Percentiles rank a stretch among this genome's conserved stretches.
Evolutionary conservation across 2,329 filamentous ascomycete species (phyloP).

Genomic region (Ophiocordyceps camponoti-rufipedis): DNA sequence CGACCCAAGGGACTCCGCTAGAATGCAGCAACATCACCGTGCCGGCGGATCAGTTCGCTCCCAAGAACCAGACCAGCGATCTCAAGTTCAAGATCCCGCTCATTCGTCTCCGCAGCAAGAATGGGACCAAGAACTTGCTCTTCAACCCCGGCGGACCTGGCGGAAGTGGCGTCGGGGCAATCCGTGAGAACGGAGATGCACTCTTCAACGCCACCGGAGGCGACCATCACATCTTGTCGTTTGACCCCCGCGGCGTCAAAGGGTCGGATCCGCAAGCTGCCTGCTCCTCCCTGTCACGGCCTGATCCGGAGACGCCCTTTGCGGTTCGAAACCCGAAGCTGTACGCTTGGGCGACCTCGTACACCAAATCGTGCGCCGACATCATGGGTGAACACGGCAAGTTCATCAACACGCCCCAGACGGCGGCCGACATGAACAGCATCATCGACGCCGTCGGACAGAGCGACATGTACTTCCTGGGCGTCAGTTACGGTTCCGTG

Average conservation of each 20-base stretch:
- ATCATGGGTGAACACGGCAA: conserved; percentile 23
- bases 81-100: conserved; percentile 25
- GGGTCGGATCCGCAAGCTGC: conserved; percentile 11
- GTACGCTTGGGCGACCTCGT: conserved; percentile 22
- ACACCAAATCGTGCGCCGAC: conserved; percentile 21
- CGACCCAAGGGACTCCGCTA: conserved; percentile 14
- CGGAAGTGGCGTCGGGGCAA: conserved; percentile 23
- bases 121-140: conserved; percentile 23
- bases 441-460: conserved; percentile 22
- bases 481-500: conserved; percentile 22
- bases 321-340: conserved; percentile 12
- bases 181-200: conserved; percentile 17
- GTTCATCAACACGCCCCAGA: conserved; percentile 30
- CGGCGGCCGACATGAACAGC: conserved; percentile 30
- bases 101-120: conserved; percentile 22
- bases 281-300: conserved; percentile 16
- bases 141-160: conserved; percentile 31
- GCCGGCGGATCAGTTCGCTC: conserved; percentile 26
- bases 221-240: conserved; percentile 24
- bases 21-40: conserved; percentile 25
- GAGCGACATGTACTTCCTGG: conserved; percentile 19
- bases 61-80: conserved; percentile 8
- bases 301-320: background rate
- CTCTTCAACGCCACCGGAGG: conserved; percentile 20
- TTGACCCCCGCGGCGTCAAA: conserved; percentile 27